Percentiles rank a stretch among this genome's conserved stretches.
Evolutionary conservation across 1,284 basidiomycete species (phyloP).

Genomic region (Exobasidium cylindrosporum): DNA sequence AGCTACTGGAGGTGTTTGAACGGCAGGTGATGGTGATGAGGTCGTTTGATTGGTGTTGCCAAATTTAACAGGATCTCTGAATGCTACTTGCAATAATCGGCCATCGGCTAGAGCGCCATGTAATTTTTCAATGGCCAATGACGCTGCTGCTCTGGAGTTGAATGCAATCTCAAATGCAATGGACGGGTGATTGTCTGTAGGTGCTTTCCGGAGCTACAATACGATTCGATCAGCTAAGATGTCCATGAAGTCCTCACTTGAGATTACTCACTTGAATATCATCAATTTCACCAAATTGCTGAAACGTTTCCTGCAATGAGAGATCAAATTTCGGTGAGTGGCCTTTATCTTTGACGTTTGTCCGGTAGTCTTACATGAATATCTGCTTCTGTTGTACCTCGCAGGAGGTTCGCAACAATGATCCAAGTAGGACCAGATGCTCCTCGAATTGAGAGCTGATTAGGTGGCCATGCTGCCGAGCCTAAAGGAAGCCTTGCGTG

Average conservation of each 20-base stretch:
- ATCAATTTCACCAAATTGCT: conserved; percentile 38
- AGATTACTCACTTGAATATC: conserved; percentile 30
- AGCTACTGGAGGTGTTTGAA: conserved; percentile 6
- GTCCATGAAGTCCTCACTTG: too few species aligned
- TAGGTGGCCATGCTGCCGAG: conserved; percentile 22
- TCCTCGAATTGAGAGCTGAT: conserved; percentile 45
- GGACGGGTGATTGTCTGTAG: conserved; percentile 38
- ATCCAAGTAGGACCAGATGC: conserved; percentile 44
- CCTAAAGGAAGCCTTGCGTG: neutral
- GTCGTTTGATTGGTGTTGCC: neutral
- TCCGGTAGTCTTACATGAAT: conserved; percentile 23
- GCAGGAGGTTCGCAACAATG: conserved; percentile 45
- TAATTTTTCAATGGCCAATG: conserved; percentile 41
- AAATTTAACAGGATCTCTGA: neutral
- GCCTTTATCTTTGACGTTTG: too few species aligned
- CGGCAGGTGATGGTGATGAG: neutral
- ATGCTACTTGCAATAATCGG: conserved; percentile 39
- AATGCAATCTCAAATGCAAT: conserved; percentile 47
- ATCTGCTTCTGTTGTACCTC: conserved; percentile 47
- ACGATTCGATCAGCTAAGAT: conserved; percentile 1
- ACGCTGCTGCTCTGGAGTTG: conserved; percentile 30
- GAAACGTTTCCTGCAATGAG: conserved; percentile 36
- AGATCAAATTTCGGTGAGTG: neutral
- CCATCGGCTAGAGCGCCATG: conserved; percentile 51
- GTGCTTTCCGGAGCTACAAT: conserved; percentile 24